These are phyloP conservation scores for Phytophthora cactorum DNA, from an alignment of 352 stramenopile species.

Conservation along the genomic window DNA sequence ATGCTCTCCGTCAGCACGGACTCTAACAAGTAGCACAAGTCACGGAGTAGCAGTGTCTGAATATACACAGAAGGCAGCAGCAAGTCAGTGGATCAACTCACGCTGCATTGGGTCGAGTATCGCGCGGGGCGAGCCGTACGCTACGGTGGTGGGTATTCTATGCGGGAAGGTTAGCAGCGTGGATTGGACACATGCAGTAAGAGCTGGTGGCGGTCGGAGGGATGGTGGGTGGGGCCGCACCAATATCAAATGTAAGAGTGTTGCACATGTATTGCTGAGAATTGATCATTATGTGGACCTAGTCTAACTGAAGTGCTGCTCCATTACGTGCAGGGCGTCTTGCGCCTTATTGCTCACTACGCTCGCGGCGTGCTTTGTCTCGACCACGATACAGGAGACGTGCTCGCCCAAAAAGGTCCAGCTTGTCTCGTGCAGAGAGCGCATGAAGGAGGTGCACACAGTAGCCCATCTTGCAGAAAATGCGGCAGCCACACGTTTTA, in stretches of 20 bases:
- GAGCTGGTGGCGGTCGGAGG: neutral
- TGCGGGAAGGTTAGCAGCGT: neutral
- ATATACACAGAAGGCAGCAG: neutral
- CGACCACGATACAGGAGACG: neutral
- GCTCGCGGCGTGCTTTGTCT: slow-evolving; percentile 4
- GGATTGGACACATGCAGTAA: neutral
- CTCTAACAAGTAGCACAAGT: too few species aligned
- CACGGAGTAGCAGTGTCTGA: neutral
- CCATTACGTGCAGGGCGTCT: neutral
- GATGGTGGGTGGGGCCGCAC: neutral
- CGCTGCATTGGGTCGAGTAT: neutral
- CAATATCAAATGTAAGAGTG: neutral
- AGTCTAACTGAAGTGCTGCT: neutral
- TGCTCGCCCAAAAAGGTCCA: neutral
- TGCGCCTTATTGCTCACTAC: neutral
- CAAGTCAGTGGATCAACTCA: neutral
- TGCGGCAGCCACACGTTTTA: slow-evolving; percentile 7
- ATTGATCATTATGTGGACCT: neutral
- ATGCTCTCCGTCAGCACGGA: neutral
- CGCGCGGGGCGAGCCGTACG: neutral
- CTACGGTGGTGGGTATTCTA: neutral
- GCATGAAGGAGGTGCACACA: slow-evolving; percentile 9
- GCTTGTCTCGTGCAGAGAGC: neutral
- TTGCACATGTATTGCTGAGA: neutral
- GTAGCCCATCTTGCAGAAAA: slow-evolving; percentile 1